Evolutionary conservation across 2,329 filamentous ascomycete species (phyloP), one percentile per base, ranked within the genome.

Genomic region (Diaporthe sp.): DNA sequence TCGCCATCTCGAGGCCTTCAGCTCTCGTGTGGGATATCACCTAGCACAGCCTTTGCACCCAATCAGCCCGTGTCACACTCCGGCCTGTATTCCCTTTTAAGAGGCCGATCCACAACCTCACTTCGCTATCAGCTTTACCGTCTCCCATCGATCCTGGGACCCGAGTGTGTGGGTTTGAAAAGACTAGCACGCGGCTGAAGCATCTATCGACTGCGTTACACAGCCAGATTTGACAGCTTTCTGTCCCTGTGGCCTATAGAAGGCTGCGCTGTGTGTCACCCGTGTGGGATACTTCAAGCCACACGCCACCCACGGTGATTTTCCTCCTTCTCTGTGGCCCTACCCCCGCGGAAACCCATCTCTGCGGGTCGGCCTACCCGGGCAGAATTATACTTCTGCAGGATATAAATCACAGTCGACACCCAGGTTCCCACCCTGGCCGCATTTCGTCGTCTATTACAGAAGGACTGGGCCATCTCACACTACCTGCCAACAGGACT

Each of bases 361-460:
- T 47, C 58, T 63, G 34, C 17, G 25, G 65, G 49, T 37, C n/a
- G 12, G 34, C 44, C 47, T 55, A 28, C 22, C 13, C 49, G 15
- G 34, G n/a, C 42, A 28, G 31, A 53, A 42, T 44, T 15, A 20
- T 37, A 28, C 53, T 51, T 25, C 70, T 61, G 49, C 49, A 70
- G 57, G 63, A 70, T 75, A 75, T 77, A 77, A 65, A 71, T 71
- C 73, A 49, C 53, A 63, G 72, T 55, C 71, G 44, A n/a, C 68
- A 37, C 61, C 75, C 44, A 61, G 13, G 37, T 17, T 42, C 55
- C 53, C 28, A 58, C 44, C 42, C 49, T 61, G 47, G 73, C 61
- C 70, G 22, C 63, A 31, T 17, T n/a, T 20, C 53, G 47, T 60
- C n/a, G 28, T 42, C 25, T 34, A 13, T 17, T 71, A 34, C 39